A percentile compares a stretch with the other conserved stretches of the same genome.
phyloP scores from a whole-genome alignment of 257 asterid species.

The Agastache rugosa region DNA sequence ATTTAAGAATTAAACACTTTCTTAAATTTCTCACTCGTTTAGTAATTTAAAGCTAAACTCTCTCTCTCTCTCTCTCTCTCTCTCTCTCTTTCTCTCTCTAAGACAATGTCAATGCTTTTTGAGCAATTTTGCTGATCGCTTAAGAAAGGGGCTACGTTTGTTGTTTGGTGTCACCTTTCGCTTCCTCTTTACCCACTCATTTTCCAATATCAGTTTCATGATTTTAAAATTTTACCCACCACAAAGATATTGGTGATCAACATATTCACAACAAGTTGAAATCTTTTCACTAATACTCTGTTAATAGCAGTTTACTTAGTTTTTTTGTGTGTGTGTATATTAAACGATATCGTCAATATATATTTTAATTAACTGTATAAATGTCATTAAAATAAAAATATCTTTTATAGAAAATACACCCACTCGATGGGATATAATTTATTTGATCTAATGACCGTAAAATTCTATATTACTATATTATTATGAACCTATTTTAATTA shows the following conservation, averaged over 20 bases:
- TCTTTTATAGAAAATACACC: too few relatives aligned
- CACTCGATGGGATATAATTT: too few relatives aligned
- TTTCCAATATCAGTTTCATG: conserved; percentile 22
- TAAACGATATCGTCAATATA: too few relatives aligned
- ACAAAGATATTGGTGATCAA: not conserved
- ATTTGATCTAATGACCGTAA: too few relatives aligned
- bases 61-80: not conserved
- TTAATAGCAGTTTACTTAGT: not conserved
- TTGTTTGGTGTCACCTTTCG: conserved; percentile 32
- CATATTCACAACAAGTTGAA: not conserved
- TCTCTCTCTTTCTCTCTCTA: not conserved
- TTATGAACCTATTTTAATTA: too few relatives aligned
- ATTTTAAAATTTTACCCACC: conserved; percentile 31
- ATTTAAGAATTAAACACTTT: not conserved
- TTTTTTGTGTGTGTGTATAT: not conserved
- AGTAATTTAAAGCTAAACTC: not conserved
- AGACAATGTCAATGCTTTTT: not conserved
- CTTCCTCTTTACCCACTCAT: conserved; percentile 23
- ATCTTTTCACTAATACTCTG: not conserved
- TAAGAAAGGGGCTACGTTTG: conserved; percentile 22
- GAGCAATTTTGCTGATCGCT: conserved; percentile 21
- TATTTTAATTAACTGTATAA: not conserved
- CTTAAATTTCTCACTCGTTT: not conserved
- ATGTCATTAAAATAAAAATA: too few relatives aligned
- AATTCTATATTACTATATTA: too few relatives aligned